Conservation (phyloP, 169 alveolate genomes). For the Cyclospora cayetanensis region DNA sequence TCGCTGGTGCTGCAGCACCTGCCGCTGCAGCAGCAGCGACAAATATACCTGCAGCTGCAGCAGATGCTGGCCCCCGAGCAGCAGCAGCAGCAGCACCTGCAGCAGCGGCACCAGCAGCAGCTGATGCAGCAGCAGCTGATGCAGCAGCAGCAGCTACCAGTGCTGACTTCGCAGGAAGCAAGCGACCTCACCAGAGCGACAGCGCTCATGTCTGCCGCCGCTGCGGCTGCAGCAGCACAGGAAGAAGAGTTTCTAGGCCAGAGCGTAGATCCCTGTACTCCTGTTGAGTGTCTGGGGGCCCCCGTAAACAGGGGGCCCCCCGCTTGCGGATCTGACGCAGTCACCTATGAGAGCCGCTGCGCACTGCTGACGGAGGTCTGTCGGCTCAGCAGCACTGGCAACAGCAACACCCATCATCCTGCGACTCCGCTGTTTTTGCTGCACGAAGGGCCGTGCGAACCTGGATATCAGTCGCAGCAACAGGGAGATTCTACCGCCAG, state of each 20-base stretch:
- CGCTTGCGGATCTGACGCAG: conserved; percentile 34
- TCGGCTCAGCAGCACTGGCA: conserved; percentile 37
- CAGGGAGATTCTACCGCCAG: not conserved
- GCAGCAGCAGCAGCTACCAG: not conserved
- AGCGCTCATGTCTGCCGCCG: conserved; percentile 38
- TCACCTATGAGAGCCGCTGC: conserved; percentile 40
- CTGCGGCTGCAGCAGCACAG: conserved; percentile 36
- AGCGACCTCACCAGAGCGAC: conserved; percentile 52
- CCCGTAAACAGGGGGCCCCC: conserved; percentile 8
- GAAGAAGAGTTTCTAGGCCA: conserved; percentile 24
- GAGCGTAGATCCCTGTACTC: not conserved
- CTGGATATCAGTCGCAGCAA: not conserved
- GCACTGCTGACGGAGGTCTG: conserved; percentile 5
- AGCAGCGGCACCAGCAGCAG: conserved; percentile 49
- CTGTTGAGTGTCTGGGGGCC: conserved; percentile 9
- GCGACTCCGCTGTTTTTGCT: not conserved
- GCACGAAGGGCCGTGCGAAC: conserved; percentile 34
- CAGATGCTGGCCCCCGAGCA: conserved; percentile 50
- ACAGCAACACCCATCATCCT: conserved; percentile 16
- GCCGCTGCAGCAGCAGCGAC: conserved; percentile 67
- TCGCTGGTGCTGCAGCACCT: conserved; percentile 56
- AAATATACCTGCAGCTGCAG: conserved; percentile 56
- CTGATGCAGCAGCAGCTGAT: conserved; percentile 31
- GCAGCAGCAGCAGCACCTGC: conserved; percentile 55
- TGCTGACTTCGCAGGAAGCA: conserved; percentile 27